Conservation (phyloP, 805 yeast genomes). For the Metschnikowia santaceciliae region DNA sequence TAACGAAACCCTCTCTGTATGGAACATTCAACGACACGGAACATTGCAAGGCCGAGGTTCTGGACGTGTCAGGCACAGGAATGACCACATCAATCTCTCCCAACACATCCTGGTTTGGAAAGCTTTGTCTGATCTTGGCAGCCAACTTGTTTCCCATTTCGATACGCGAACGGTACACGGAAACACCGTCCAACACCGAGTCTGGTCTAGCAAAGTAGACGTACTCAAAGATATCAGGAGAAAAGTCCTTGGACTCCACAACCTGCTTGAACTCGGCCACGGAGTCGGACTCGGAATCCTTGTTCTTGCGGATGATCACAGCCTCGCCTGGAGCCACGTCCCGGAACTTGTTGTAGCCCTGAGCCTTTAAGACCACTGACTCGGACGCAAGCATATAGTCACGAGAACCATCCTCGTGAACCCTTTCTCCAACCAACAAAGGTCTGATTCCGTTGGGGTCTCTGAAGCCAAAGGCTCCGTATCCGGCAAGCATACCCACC, state of each 20-base stretch:
- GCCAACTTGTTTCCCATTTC: slow-evolving; percentile 94
- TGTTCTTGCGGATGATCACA: slow-evolving; percentile 80
- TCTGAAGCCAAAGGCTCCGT: slow-evolving; percentile 91
- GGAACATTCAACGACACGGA: slow-evolving; percentile 77
- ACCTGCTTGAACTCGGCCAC: slow-evolving; percentile 84
- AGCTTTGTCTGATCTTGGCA: slow-evolving; percentile 49
- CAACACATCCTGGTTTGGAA: slow-evolving; percentile 39
- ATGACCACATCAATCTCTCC: slow-evolving; percentile 85
- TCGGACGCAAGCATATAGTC: slow-evolving; percentile 97
- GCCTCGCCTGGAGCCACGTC: slow-evolving; percentile 96
- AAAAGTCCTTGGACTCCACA: slow-evolving; percentile 68
- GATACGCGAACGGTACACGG: slow-evolving; percentile 88
- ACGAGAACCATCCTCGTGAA: slow-evolving; percentile 56
- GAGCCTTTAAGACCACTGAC: slow-evolving; percentile 90
- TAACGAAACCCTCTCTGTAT: slow-evolving; percentile 95
- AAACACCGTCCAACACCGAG: slow-evolving; percentile 92
- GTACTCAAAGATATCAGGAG: slow-evolving; percentile 96
- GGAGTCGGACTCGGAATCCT: slow-evolving; percentile 30
- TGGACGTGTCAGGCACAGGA: slow-evolving; percentile 98
- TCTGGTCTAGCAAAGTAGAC: slow-evolving; percentile 98
- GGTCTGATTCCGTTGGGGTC: slow-evolving; percentile 98
- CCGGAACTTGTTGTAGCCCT: slow-evolving; percentile 72
- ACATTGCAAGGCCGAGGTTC: slow-evolving; percentile 91
- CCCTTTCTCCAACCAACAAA: slow-evolving; percentile 77
- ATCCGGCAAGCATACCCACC: slow-evolving; percentile 92